Base-by-base conservation (phyloP, 108 stramenopile species). In the Schizochytrium sp. region DNA sequence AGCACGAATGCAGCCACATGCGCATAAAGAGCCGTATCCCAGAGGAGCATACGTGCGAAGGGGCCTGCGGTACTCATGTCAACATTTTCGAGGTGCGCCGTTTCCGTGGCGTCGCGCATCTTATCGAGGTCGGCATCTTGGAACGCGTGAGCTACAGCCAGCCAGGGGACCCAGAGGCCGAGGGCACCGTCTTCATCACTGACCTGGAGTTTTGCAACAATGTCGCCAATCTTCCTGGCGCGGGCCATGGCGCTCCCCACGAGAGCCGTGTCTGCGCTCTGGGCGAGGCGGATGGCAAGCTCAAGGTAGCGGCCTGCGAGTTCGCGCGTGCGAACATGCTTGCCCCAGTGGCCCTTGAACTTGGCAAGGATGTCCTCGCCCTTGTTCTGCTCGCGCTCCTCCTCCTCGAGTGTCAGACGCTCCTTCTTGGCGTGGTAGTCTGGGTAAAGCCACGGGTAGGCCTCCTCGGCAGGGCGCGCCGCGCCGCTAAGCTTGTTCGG, bases 391-490 rank as follows among this genome's bases (percentile, higher is more conserved):
- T 83, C 76, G 19, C 76, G 6, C 76, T 83, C 76, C 76, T 83
- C 76, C 76, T 83, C 76, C 76, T 83, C 76, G 76, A 4, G 76
- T 45, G 19, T 5, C 76, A 45, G 18, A 45, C 76, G 76, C 23
- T 83, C 48, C 76, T 83, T 83, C 18, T 34, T 6, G 12, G 45
- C 76, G 51, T 83, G 76, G 51, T 83, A 83, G 25, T 83, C 76
- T 34, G 76, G 76, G 76, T 83, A 83, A 2, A 83, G 51, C 76
- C 76, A 83, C 51, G 76, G 76, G 51, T 83, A 83, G 25, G 76
- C 76, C 51, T 83, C 76, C 51, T 83, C 76, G 1, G 76, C 76
- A 12, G 76, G 76, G 10, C 76, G 12, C 12, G 48, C 45, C 25
- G 48, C 45, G 76, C 76, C 76, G 23, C 19, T 47, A 3, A 83